Conservation (phyloP, 257 asterid genomes). For the Prunella vulgaris region DNA sequence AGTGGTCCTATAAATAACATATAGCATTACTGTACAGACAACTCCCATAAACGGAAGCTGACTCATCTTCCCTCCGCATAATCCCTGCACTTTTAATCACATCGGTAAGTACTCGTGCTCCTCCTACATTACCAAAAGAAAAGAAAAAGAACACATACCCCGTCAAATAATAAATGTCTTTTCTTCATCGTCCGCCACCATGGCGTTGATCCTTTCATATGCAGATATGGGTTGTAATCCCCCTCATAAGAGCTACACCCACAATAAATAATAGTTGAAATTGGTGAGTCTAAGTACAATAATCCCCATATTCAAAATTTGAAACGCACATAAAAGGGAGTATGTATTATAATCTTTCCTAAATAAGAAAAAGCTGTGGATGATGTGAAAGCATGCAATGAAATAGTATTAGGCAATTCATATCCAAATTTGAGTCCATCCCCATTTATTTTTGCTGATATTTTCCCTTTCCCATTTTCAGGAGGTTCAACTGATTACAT, state of each 20-base stretch:
- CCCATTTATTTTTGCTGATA: not conserved
- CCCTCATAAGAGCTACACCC: slow-evolving; percentile 21
- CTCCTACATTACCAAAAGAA: not conserved
- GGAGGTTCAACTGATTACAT: slow-evolving; percentile 13
- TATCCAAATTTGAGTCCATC: not conserved
- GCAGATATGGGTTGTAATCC: slow-evolving; percentile 20
- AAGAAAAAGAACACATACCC: slow-evolving; percentile 44
- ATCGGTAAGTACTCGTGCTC: not conserved
- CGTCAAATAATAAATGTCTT: slow-evolving; percentile 47
- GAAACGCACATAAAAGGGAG: no score
- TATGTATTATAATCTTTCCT: no score
- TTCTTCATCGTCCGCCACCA: slow-evolving; percentile 67
- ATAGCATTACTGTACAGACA: slow-evolving; percentile 68
- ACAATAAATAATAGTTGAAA: no score
- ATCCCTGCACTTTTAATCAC: slow-evolving; percentile 48
- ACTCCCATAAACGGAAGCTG: slow-evolving; percentile 76
- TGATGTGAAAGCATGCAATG: slow-evolving; percentile 18
- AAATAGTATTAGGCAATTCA: not conserved
- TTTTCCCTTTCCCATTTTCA: no score
- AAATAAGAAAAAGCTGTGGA: not conserved
- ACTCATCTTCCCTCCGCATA: slow-evolving; percentile 67
- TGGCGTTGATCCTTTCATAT: slow-evolving; percentile 61
- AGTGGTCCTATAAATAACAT: slow-evolving; percentile 70
- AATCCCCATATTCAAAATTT: not conserved
- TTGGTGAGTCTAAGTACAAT: not conserved